These are phyloP conservation scores for Phaeophleospora eucalypticola DNA, from an alignment of 2,329 filamentous ascomycete genomes.

Conservation along the genomic window DNA sequence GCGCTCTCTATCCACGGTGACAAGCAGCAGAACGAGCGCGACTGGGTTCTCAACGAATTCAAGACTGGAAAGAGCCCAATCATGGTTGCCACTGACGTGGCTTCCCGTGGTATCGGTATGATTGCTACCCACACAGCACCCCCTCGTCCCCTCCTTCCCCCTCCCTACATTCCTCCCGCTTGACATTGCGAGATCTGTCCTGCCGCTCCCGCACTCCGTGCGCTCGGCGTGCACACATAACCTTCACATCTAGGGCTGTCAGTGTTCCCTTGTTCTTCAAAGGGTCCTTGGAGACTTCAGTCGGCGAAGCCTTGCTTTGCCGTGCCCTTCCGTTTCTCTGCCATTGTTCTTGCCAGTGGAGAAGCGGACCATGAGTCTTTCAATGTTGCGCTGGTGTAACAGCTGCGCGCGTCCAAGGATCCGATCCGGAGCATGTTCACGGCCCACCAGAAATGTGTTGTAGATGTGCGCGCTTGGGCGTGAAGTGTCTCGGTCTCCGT, in stretches of 20 bases:
- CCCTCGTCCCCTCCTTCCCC: slow-evolving; percentile 35
- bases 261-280: slow-evolving; percentile 79
- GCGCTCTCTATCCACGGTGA: slow-evolving; percentile 97
- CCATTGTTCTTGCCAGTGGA: slow-evolving; percentile 74
- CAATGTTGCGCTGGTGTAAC: slow-evolving; percentile 56
- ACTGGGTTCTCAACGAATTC: slow-evolving; percentile 99
- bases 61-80: slow-evolving; percentile 99
- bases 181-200: slow-evolving; percentile 60
- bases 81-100: slow-evolving; percentile 99
- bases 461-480: slow-evolving; percentile 32
- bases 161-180: slow-evolving; percentile 30
- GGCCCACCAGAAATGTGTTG: slow-evolving; percentile 45
- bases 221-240: slow-evolving; percentile 84
- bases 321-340: slow-evolving; percentile 67
- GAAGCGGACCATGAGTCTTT: slow-evolving; percentile 70
- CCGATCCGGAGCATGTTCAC: slow-evolving; percentile 57
- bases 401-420: slow-evolving; percentile 66
- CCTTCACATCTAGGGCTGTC: slow-evolving; percentile 76
- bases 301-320: slow-evolving; percentile 42
- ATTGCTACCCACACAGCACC: slow-evolving; percentile 54
- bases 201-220: slow-evolving; percentile 77
- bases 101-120: slow-evolving; percentile 99
- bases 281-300: slow-evolving; percentile 78
- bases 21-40: slow-evolving; percentile 98
- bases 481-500: slow-evolving; percentile 16